Evolutionary conservation across 2,329 filamentous ascomycete genomes (phyloP).

Genomic region (Colletotrichum camelliae): DNA sequence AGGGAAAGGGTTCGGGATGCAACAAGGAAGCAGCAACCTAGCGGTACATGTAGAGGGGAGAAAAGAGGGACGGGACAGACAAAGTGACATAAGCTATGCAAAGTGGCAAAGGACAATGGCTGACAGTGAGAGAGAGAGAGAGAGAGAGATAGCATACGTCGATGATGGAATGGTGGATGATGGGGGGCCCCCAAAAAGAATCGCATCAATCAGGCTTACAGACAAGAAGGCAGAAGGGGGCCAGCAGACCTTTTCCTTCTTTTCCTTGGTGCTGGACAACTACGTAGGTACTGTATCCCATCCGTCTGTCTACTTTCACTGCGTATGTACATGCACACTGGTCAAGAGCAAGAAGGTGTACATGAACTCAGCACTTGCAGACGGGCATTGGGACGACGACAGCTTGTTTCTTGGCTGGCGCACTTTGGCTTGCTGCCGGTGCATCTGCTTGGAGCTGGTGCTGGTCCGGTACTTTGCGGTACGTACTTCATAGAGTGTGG

Average conservation of each 20-base stretch:
- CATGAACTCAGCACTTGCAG: background rate
- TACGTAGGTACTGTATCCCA: background rate
- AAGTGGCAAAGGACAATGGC: constrained; percentile 7
- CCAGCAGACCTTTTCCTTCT: background rate
- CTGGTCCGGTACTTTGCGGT: constrained; percentile 2
- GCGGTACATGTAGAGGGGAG: background rate
- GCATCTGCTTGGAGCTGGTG: background rate
- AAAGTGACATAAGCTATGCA: constrained; percentile 15
- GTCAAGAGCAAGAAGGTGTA: background rate
- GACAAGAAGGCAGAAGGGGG: background rate
- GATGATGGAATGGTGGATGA: constrained; percentile 8
- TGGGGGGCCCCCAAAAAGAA: background rate
- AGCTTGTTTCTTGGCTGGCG: constrained; percentile 7
- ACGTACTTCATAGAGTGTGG: background rate
- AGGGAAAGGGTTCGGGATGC: background rate
- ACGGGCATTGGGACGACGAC: background rate
- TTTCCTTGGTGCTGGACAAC: background rate
- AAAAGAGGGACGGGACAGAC: constrained; percentile 10
- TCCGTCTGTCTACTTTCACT: background rate
- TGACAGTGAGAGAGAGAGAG: background rate
- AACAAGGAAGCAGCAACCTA: background rate
- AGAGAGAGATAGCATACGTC: background rate
- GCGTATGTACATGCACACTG: background rate
- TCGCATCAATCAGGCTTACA: background rate
- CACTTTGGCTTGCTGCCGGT: background rate